phyloP scores from a whole-genome alignment of 257 asterid genomes.

The Gynochthodes officinalis region DNA sequence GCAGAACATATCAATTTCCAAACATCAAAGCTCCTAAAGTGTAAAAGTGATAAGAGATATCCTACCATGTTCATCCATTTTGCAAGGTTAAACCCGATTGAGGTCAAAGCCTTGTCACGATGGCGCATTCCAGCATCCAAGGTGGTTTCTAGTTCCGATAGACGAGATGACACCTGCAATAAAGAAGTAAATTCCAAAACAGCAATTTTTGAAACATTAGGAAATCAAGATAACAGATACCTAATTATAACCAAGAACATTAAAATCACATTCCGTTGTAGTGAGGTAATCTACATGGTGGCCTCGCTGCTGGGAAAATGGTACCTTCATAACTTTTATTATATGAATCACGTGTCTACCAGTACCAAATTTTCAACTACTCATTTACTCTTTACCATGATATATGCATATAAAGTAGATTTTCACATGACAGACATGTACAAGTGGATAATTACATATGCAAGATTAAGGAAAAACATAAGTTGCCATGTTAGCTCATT shows the following conservation, averaged over 20 bases:
- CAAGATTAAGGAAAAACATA: background rate
- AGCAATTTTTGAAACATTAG: background rate
- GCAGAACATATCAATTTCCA: background rate
- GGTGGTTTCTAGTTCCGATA: conserved; percentile 86
- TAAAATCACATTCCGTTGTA: background rate
- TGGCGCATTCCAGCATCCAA: conserved; percentile 89
- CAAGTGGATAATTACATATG: background rate
- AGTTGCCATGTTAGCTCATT: background rate
- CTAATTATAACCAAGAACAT: background rate
- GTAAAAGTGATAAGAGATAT: conserved; percentile 13
- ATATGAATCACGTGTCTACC: background rate
- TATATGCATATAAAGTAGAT: background rate
- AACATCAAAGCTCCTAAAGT: conserved; percentile 3
- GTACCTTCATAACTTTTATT: background rate
- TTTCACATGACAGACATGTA: background rate
- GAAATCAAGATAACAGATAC: background rate
- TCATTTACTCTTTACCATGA: background rate
- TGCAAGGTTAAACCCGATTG: conserved; percentile 74
- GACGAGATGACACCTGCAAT: conserved; percentile 76
- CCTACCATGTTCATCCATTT: conserved; percentile 81
- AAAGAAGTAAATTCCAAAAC: conserved; percentile 17
- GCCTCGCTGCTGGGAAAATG: background rate
- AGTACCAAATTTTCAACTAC: background rate
- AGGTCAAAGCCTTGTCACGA: conserved; percentile 69
- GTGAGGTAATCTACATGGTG: background rate